These are phyloP conservation scores for Ogataea corticis DNA, from an alignment of 805 yeast genomes.

Conservation along the genomic window DNA sequence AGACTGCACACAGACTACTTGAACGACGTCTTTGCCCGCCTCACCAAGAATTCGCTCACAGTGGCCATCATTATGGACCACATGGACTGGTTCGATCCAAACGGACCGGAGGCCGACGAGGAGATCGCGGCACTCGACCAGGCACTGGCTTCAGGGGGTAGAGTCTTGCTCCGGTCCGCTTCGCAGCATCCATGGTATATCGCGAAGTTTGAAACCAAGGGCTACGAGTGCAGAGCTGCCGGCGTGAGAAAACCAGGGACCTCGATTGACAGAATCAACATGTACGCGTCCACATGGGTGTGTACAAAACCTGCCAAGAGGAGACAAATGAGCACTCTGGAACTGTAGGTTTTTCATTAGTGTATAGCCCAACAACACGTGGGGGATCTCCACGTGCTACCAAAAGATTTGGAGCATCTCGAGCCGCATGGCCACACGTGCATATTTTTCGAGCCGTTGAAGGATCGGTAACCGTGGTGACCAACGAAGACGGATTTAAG, in stretches of 20 bases:
- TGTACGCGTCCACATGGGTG: conserved; percentile 90
- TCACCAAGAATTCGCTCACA: conserved; percentile 61
- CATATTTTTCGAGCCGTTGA: no score
- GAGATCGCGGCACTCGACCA: conserved; percentile 66
- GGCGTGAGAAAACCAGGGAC: conserved; percentile 63
- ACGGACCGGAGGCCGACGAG: conserved; percentile 58
- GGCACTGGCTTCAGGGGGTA: conserved; percentile 66
- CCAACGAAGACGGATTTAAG: no score
- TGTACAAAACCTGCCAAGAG: conserved; percentile 52
- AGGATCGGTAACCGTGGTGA: no score
- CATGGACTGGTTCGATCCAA: conserved; percentile 86
- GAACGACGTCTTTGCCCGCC: conserved; percentile 70
- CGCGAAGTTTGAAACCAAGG: conserved; percentile 60
- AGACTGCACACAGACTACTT: conserved; percentile 79
- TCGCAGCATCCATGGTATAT: conserved; percentile 78
- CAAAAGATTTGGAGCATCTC: no score
- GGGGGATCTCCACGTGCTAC: no score
- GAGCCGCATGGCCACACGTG: no score
- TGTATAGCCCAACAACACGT: no score
- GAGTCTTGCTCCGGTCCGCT: conserved; percentile 77
- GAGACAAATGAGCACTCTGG: conserved; percentile 52
- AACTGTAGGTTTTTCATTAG: conserved; percentile 15
- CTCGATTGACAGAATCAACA: conserved; percentile 76
- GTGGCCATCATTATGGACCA: conserved; percentile 87
- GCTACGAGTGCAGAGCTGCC: conserved; percentile 69